Conservation (phyloP, 1,284 basidiomycete genomes). For the Sporisorium reilianum region DNA sequence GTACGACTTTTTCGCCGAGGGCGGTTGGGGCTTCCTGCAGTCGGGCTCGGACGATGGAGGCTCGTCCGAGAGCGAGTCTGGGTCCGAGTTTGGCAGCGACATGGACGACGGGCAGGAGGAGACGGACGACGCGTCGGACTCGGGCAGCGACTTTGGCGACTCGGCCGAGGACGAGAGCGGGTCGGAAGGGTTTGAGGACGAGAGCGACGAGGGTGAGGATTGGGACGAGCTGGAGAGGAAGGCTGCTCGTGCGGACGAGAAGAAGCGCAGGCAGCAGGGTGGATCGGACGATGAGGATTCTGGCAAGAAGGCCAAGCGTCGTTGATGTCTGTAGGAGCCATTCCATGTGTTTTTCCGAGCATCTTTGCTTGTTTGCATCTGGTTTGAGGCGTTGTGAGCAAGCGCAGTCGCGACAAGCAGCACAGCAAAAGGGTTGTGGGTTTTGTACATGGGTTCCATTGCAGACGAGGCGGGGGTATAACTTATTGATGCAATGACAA, state of each 20-base stretch:
- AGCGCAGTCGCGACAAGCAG: not conserved
- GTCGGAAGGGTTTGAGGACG: slow-evolving; percentile 79
- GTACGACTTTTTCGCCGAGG: slow-evolving; percentile 93
- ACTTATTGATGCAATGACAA: not conserved
- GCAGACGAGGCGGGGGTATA: not conserved
- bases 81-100: slow-evolving; percentile 67
- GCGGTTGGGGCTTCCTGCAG: slow-evolving; percentile 91
- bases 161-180: slow-evolving; percentile 69
- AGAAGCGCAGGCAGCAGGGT: slow-evolving; percentile 58
- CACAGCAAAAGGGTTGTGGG: too few relatives aligned
- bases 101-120: slow-evolving; percentile 67
- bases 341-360: not conserved
- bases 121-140: slow-evolving; percentile 61
- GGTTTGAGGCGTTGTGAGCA: not conserved
- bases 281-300: slow-evolving; percentile 53
- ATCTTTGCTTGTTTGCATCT: not conserved
- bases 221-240: slow-evolving; percentile 96
- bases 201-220: slow-evolving; percentile 76
- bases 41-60: slow-evolving; percentile 45
- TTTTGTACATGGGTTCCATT: not conserved
- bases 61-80: slow-evolving; percentile 58
- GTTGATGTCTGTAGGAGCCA: slow-evolving; percentile 14
- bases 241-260: slow-evolving; percentile 62
- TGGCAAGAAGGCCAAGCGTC: slow-evolving; percentile 47
- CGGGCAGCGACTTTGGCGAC: slow-evolving; percentile 67